Evolutionary conservation across 75 land plant genomes (phyloP), one percentile per base, ranked within the genome.

Genomic region (Pinus tabuliformis): DNA sequence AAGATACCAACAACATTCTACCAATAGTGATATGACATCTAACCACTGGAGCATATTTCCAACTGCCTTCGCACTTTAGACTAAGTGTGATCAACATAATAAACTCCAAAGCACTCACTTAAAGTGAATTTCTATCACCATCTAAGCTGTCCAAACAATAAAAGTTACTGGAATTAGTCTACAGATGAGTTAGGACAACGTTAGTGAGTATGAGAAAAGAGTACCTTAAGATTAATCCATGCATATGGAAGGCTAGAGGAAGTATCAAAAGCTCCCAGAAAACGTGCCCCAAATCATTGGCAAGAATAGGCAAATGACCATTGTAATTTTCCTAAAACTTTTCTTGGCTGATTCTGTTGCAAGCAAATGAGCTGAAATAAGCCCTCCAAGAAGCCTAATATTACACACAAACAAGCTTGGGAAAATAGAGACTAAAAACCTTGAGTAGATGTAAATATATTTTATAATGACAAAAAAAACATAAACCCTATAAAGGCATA

Each of bases 211-310:
- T 17, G 22, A 62, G 49, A 30, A 72, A 54, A 26, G 36, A 21
- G 18, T 42, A 86, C 97, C 94, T 91, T 94, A 49, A 94, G 76
- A 80, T 94, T 94, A 77, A 94, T 84, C 97, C 97, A 94, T 58
- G 94, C 97, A 89, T 88, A 94, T 17, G 97, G 97, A 79, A 94
- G 79, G 5, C 94, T 90, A 75, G 97, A 88, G 0, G 94, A 94
- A 22, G 97, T 91, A 75, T 89, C 81, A 80, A 94, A 94, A 20
- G 97, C 94, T 72, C 82, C 85, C 56, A 94, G 75, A 59, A 92
- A 86, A 18, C 95, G 88, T 65, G 79, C 5, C 95, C 98, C 72
- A 95, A 83, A 26, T 26, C 26, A 26, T 26, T 26, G 26, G 26
- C 26, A 26, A 26, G 26, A 26, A 26, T 26, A 26, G 0, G 26